A percentile compares a stretch with the other conserved stretches of the same genome.
phyloP scores from a whole-genome alignment of 352 stramenopile species.

The Globisporangium irregulare region DNA sequence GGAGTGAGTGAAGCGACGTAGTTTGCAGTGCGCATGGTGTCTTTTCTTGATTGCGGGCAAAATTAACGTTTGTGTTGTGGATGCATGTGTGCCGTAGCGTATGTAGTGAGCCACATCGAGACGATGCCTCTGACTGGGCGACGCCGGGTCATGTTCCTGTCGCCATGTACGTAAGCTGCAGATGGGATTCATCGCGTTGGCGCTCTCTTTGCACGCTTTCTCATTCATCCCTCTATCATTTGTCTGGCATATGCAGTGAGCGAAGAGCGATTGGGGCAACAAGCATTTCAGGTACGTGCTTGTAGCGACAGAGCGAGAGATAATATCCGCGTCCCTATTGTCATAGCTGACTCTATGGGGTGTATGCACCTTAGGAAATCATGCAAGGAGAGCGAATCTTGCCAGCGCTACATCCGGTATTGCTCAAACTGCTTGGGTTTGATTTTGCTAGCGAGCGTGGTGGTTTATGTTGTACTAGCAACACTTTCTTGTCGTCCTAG shows the following conservation, averaged over 20 bases:
- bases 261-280: conserved; percentile 51
- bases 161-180: conserved; percentile 23
- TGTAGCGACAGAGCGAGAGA: not conserved
- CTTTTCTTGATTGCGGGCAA: not conserved
- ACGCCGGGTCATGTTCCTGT: conserved; percentile 64
- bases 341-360: not conserved
- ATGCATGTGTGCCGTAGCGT: conserved; percentile 16
- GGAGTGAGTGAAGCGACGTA: not conserved
- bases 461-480: too few relatives aligned
- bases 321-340: not conserved
- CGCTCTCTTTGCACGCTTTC: too few relatives aligned
- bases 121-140: conserved; percentile 58
- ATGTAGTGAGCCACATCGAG: conserved; percentile 49
- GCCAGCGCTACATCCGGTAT: conserved; percentile 43
- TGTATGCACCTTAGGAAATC: conserved; percentile 26
- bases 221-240: too few relatives aligned
- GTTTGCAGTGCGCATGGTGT: not conserved
- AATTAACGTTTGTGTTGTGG: not conserved
- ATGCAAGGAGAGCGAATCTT: conserved; percentile 40
- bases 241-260: conserved; percentile 14
- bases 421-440: too few relatives aligned
- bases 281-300: conserved; percentile 22
- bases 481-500: not conserved
- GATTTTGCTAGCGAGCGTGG: too few relatives aligned
- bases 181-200: too few relatives aligned